Percentiles rank a stretch among this genome's conserved stretches.
Conservation (phyloP, 139 green algal species). For the Edaphochlamys debaryana region DNA sequence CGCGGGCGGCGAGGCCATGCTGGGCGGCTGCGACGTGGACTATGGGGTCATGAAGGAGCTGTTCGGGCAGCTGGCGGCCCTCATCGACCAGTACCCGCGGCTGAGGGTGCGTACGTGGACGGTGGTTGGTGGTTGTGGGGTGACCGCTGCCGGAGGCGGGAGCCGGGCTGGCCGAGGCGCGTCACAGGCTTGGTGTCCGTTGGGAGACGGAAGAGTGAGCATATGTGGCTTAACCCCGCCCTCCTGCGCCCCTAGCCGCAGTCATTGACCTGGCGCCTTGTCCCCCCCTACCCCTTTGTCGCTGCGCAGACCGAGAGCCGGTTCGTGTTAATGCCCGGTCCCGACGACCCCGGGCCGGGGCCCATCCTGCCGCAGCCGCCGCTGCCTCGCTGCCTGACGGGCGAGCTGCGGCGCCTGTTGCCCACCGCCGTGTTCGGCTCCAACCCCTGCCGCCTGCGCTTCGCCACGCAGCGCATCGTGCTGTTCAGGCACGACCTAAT, state of each 20-base stretch:
- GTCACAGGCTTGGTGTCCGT: too few species aligned
- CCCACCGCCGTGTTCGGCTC: conserved; percentile 74
- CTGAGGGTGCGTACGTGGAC: conserved; percentile 60
- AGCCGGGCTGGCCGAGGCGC: too few species aligned
- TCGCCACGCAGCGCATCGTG: conserved; percentile 63
- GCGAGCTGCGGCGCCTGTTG: conserved; percentile 61
- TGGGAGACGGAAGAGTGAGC: too few species aligned
- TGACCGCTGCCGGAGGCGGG: too few species aligned
- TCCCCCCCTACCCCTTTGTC: too few species aligned
- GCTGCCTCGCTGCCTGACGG: conserved; percentile 70
- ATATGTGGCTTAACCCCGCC: too few species aligned
- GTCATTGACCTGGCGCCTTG: too few species aligned
- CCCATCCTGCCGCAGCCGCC: conserved; percentile 77
- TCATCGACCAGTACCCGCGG: conserved; percentile 73
- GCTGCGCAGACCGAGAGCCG: conserved; percentile 61
- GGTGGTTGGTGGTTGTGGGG: too few species aligned
- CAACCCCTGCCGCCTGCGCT: conserved; percentile 84
- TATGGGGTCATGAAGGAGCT: conserved; percentile 62
- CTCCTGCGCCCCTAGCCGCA: too few species aligned
- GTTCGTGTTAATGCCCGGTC: conserved; percentile 90
- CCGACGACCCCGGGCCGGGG: conserved; percentile 75
- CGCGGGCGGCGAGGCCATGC: conserved; percentile 16
- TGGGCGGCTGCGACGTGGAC: conserved; percentile 38
- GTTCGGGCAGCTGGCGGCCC: conserved; percentile 75
- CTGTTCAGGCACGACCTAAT: conserved; percentile 73